These are phyloP conservation scores for Yamadazyma pseudoaaseri DNA, from an alignment of 1,139 yeast species.

Conservation along the genomic window DNA sequence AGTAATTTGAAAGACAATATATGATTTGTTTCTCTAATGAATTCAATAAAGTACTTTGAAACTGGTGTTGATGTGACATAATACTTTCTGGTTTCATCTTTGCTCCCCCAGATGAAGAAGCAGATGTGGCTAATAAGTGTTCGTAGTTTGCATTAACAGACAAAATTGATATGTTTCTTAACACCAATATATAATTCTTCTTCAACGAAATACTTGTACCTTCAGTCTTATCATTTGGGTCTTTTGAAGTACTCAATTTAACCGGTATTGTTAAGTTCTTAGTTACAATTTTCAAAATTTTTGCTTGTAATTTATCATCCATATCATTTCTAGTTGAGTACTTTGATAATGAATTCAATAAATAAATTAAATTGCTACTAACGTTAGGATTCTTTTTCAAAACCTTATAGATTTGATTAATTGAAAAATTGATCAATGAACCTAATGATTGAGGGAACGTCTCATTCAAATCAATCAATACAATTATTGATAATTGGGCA, in stretches of 20 bases:
- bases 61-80: slow-evolving; percentile 42
- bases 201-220: slow-evolving; percentile 24
- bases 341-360: slow-evolving; percentile 33
- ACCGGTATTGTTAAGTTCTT: slow-evolving; percentile 25
- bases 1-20: slow-evolving; percentile 31
- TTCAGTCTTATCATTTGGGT: slow-evolving; percentile 15
- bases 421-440: slow-evolving; percentile 36
- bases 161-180: slow-evolving; percentile 33
- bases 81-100: slow-evolving; percentile 45
- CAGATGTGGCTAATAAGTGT: slow-evolving; percentile 32
- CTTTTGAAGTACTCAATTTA: slow-evolving; percentile 16
- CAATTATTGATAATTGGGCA: slow-evolving; percentile 26
- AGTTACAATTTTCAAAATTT: slow-evolving; percentile 31
- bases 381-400: slow-evolving; percentile 33
- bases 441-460: slow-evolving; percentile 37
- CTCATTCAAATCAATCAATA: slow-evolving; percentile 41
- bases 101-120: slow-evolving; percentile 39
- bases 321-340: slow-evolving; percentile 40
- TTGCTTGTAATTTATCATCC: slow-evolving; percentile 41
- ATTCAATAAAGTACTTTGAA: slow-evolving; percentile 29
- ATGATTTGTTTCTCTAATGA: slow-evolving; percentile 31
- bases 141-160: slow-evolving; percentile 40
- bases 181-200: slow-evolving; percentile 32
- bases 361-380: slow-evolving; percentile 29
- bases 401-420: slow-evolving; percentile 38